phyloP scores from a whole-genome alignment of 139 green algal genomes.

The Coelastrella sp. region DNA sequence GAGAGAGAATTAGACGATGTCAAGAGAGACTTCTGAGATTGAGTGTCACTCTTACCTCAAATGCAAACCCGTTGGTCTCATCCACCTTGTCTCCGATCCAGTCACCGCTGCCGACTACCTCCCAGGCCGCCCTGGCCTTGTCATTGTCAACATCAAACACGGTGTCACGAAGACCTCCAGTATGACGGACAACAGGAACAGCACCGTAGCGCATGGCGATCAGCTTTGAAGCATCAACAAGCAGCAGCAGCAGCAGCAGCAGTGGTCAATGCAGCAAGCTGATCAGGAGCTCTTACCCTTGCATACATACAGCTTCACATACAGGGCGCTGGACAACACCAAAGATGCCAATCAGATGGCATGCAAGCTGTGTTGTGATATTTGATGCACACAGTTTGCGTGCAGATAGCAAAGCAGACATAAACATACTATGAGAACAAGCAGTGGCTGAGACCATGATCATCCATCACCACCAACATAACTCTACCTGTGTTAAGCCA shows the following conservation, averaged over 20 bases:
- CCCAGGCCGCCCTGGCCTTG: constrained; percentile 84
- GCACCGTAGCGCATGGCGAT: constrained; percentile 94
- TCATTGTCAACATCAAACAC: constrained; percentile 92
- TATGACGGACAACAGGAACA: constrained; percentile 92
- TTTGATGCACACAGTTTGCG: too few relatives aligned
- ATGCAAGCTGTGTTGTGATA: too few relatives aligned
- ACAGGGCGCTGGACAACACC: too few relatives aligned
- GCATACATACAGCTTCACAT: too few relatives aligned
- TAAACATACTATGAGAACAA: too few relatives aligned
- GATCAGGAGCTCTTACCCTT: too few relatives aligned
- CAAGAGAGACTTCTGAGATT: too few relatives aligned
- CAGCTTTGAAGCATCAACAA: constrained; percentile 66
- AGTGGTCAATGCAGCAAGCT: not conserved
- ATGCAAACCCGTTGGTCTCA: constrained; percentile 87
- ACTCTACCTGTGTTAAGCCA: constrained; percentile 81
- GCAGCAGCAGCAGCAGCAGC: not conserved
- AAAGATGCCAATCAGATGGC: too few relatives aligned
- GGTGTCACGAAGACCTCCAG: constrained; percentile 91
- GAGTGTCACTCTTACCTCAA: constrained; percentile 77
- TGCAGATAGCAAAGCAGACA: too few relatives aligned
- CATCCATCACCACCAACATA: too few relatives aligned
- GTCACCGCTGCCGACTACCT: constrained; percentile 81
- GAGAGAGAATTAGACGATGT: too few relatives aligned
- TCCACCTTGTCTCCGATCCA: constrained; percentile 74
- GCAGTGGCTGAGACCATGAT: too few relatives aligned